phyloP scores from a whole-genome alignment of 2,329 filamentous ascomycete species.

The Alternaria sp. region DNA sequence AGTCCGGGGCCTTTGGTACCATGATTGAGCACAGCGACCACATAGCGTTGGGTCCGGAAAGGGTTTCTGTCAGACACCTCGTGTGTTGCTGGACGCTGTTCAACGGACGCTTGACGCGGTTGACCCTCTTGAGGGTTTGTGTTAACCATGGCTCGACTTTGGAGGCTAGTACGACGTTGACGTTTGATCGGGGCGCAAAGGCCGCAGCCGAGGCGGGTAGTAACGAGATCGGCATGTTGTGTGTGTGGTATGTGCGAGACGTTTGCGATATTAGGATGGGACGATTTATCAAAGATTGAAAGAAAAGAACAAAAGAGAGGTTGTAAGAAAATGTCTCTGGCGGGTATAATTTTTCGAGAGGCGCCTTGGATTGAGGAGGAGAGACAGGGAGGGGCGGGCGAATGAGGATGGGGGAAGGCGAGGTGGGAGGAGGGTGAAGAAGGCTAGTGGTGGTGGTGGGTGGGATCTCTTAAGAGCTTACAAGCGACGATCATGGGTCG shows the following conservation, averaged over 20 bases:
- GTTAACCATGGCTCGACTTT: constrained; percentile 98
- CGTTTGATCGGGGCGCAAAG: constrained; percentile 91
- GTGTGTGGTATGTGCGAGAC: constrained; percentile 38
- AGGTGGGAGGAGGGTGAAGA: constrained; percentile 51
- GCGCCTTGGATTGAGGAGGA: constrained; percentile 46
- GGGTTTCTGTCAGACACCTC: constrained; percentile 90
- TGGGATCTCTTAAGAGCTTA: constrained; percentile 47
- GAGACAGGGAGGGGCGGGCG: constrained; percentile 47
- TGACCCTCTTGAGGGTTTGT: constrained; percentile 94
- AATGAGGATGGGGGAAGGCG: constrained; percentile 53
- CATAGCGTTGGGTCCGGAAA: constrained; percentile 88
- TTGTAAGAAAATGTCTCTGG: constrained; percentile 43
- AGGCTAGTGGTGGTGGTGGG: constrained; percentile 47
- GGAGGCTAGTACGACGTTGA: constrained; percentile 90
- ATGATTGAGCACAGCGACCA: constrained; percentile 95
- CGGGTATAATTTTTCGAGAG: constrained; percentile 43
- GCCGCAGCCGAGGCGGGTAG: constrained; percentile 94
- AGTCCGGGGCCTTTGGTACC: constrained; percentile 86
- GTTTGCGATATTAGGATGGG: constrained; percentile 44
- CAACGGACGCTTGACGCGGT: constrained; percentile 92
- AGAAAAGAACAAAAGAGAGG: constrained; percentile 44
- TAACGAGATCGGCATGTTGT: constrained; percentile 84
- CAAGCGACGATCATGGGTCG: constrained; percentile 43
- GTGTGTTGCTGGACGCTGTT: constrained; percentile 97
- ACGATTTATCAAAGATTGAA: constrained; percentile 43